Conservation (phyloP, 345 rosid genomes). For the Anacardium occidentale region DNA sequence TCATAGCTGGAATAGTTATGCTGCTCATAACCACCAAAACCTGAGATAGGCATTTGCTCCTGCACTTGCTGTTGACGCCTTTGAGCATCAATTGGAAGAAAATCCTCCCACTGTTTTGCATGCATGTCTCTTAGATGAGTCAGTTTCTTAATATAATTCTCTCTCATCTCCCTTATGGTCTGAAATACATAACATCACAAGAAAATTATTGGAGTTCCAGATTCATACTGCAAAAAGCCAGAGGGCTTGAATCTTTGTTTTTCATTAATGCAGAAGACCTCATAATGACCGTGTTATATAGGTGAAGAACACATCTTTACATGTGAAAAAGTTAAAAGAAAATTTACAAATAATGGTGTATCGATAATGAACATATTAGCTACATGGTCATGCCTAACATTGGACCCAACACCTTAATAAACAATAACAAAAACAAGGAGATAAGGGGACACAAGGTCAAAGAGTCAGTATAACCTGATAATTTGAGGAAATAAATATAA, state of each 20-base stretch:
- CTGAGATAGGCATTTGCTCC: conserved; percentile 53
- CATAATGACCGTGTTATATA: conserved; percentile 1
- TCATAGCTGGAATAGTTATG: conserved; percentile 65
- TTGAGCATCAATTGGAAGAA: conserved; percentile 75
- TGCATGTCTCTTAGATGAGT: conserved; percentile 59
- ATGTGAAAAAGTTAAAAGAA: neutral
- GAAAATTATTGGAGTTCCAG: conserved; percentile 39
- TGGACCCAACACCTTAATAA: conserved; percentile 3
- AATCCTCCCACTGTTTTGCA: conserved; percentile 80
- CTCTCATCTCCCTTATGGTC: conserved; percentile 89
- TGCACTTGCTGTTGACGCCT: conserved; percentile 69
- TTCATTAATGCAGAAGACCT: conserved; percentile 9
- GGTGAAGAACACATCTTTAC: conserved; percentile 7
- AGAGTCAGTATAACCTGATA: neutral
- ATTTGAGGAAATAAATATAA: neutral
- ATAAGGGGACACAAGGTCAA: neutral
- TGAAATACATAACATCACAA: conserved; percentile 44
- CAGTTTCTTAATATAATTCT: conserved; percentile 75
- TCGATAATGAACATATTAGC: conserved; percentile 9
- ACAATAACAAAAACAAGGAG: neutral
- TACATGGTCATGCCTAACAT: conserved; percentile 15
- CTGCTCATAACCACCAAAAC: conserved; percentile 77
- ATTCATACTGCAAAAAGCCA: conserved; percentile 11
- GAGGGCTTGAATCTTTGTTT: conserved; percentile 14
- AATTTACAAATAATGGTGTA: neutral